Conservation (phyloP, 192 early-diverging fungal genomes). For the Phycomyces blakesleeanus region DNA sequence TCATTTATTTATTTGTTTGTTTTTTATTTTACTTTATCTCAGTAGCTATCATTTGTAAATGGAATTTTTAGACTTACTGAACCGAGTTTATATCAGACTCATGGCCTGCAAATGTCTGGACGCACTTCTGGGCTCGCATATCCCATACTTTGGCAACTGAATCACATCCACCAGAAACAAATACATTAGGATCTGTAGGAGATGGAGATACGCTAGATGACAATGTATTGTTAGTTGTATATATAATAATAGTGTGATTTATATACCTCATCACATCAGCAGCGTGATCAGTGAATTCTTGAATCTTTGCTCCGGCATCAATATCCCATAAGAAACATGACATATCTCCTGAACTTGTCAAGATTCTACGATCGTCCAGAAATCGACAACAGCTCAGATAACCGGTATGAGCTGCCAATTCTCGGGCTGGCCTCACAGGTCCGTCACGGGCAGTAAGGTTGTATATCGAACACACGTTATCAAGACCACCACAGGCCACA, state of each 20-base stretch:
- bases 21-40: too few species aligned
- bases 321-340: slow-evolving; percentile 99
- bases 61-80: slow-evolving; percentile 52
- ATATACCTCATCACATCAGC: slow-evolving; percentile 93
- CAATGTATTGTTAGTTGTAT: too few species aligned
- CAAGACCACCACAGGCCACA: slow-evolving; percentile 97
- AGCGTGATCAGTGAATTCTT: slow-evolving; percentile 95
- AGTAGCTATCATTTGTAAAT: too few species aligned
- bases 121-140: slow-evolving; percentile 93
- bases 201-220: slow-evolving; percentile 69
- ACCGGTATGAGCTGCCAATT: slow-evolving; percentile 91
- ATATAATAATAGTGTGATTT: neutral
- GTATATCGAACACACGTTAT: slow-evolving; percentile 98
- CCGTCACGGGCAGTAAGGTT: slow-evolving; percentile 94
- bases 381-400: slow-evolving; percentile 98
- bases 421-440: slow-evolving; percentile 87
- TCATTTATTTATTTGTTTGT: neutral
- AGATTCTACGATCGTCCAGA: slow-evolving; percentile 89
- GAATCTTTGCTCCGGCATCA: slow-evolving; percentile 92
- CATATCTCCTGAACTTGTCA: slow-evolving; percentile 96
- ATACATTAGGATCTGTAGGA: slow-evolving; percentile 93
- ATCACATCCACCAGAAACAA: slow-evolving; percentile 97
- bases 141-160: slow-evolving; percentile 99
- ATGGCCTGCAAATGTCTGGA: slow-evolving; percentile 96
- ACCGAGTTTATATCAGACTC: slow-evolving; percentile 97